Evolutionary conservation across 2,329 filamentous ascomycete species (phyloP).

Genomic region (Plectosphaerella cucumerina): DNA sequence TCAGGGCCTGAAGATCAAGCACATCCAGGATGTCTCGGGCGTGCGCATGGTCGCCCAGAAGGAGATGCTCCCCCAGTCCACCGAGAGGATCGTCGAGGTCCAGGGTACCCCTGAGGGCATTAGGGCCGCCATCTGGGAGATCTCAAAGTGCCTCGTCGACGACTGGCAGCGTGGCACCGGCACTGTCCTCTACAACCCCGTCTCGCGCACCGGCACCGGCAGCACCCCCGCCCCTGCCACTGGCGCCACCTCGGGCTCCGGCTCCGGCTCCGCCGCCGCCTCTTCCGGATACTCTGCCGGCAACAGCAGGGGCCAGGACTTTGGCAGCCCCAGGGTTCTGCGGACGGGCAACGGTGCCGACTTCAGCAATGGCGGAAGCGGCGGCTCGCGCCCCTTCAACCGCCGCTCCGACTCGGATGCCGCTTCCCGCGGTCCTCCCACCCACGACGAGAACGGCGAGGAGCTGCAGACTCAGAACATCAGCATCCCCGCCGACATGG

Average conservation of each 20-base stretch:
- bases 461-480: conserved; percentile 99
- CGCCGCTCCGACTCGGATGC: conserved; percentile 83
- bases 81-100: conserved; percentile 94
- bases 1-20: conserved; percentile 97
- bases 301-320: conserved; percentile 46
- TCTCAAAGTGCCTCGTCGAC: conserved; percentile 96
- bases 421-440: conserved; percentile 73
- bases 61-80: conserved; percentile 98
- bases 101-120: conserved; percentile 94
- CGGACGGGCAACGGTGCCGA: conserved; percentile 96
- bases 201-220: conserved; percentile 75
- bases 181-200: conserved; percentile 95
- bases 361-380: conserved; percentile 60
- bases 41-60: conserved; percentile 99
- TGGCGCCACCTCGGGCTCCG: conserved; percentile 34
- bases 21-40: conserved; percentile 94
- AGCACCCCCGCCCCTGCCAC: conserved; percentile 33
- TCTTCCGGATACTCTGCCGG: conserved; percentile 30
- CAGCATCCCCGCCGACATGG: conserved; percentile 99
- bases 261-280: conserved; percentile 17
- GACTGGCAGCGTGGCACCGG: conserved; percentile 97
- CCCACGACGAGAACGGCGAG: conserved; percentile 92
- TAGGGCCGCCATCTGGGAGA: conserved; percentile 96
- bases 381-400: conserved; percentile 62
- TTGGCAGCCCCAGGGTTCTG: conserved; percentile 69